Evolutionary conservation across 192 early-diverging fungal genomes (phyloP).

Genomic region (Chytriomyces sp.): DNA sequence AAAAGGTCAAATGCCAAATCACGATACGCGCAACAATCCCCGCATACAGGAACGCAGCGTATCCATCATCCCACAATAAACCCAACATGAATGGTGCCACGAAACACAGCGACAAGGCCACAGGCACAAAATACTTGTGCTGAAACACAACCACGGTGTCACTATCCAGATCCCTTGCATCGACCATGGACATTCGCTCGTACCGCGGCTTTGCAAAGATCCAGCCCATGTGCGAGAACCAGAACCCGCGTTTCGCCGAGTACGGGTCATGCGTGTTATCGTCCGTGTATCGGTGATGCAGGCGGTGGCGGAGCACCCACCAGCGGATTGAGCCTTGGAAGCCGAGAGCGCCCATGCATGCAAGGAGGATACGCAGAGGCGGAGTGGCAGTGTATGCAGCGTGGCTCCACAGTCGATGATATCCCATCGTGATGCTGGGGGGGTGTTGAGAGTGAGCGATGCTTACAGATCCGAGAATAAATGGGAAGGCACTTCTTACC

Average conservation of each 20-base stretch:
- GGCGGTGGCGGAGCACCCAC: slow-evolving; percentile 50
- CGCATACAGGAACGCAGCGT: slow-evolving; percentile 46
- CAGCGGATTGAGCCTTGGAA: slow-evolving; percentile 53
- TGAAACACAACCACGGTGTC: slow-evolving; percentile 49
- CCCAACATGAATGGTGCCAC: slow-evolving; percentile 41
- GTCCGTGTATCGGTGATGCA: slow-evolving; percentile 54
- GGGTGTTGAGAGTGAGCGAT: background rate
- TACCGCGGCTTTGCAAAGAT: slow-evolving; percentile 49
- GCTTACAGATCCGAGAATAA: background rate
- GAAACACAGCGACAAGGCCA: slow-evolving; percentile 39
- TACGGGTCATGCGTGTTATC: slow-evolving; percentile 52
- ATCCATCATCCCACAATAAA: slow-evolving; percentile 50
- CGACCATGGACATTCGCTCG: slow-evolving; percentile 43
- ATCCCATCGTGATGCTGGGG: slow-evolving; percentile 52
- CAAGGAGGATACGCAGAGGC: slow-evolving; percentile 32
- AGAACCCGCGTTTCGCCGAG: slow-evolving; percentile 47
- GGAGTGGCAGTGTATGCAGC: slow-evolving; percentile 37
- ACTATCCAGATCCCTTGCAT: slow-evolving; percentile 43
- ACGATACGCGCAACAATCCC: slow-evolving; percentile 46
- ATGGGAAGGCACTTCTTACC: slow-evolving; percentile 6
- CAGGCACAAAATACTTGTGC: slow-evolving; percentile 46
- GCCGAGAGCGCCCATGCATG: slow-evolving; percentile 42
- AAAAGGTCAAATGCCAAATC: slow-evolving; percentile 52
- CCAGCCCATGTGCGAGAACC: slow-evolving; percentile 56
- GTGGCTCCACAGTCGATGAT: slow-evolving; percentile 52